Evolutionary conservation across 306 rosid genomes (phyloP), one percentile per base, ranked within the genome.

Genomic region (Prunus fruticosa): DNA sequence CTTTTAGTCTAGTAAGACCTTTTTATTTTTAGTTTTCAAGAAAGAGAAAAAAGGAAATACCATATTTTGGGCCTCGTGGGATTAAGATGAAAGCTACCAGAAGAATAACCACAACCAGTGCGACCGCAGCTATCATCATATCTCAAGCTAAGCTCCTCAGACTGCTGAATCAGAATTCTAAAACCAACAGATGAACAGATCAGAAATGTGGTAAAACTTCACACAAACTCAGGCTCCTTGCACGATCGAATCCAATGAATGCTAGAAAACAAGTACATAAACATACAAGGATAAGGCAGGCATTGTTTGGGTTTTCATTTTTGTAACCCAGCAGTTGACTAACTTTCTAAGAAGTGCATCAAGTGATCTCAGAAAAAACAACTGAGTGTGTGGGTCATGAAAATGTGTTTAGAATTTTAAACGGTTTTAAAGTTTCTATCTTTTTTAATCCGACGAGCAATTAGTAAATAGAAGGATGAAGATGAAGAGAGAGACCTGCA

Each of bases 101-200:
- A 25, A 88, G 43, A 53, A 88, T 22, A 72, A 93, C 85, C 56
- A 88, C 72, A 72, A 88, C 28, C 88, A 88, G 75, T 78, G 83
- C 86, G 58, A 81, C 84, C 47, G 78, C 84, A 67, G 79, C 86
- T n/a, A 89, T 67, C 80, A 84, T 28, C 96, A 86, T 92, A 51
- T 61, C 69, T 60, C 43, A 19, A 83, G 78, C 52, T 72, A 52
- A 51, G 68, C 60, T 71, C 53, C 78, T 76, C 23, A 67, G 49
- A 66, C 64, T 60, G 50, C 77, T 53, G 43, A 81, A 74, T 76
- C 76, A 80, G 75, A 84, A 80, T 80, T 71, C 76, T 65, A 77
- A 70, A 77, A 12, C 68, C 69, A 13, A 68, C 60, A 53, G 45
- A 27, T 7, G 28, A 23, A 11, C 13, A 18, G 20, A 41, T 67